Base-by-base conservation (phyloP, 2,329 filamentous ascomycete genomes). In the Tolypocladium inflatum region DNA sequence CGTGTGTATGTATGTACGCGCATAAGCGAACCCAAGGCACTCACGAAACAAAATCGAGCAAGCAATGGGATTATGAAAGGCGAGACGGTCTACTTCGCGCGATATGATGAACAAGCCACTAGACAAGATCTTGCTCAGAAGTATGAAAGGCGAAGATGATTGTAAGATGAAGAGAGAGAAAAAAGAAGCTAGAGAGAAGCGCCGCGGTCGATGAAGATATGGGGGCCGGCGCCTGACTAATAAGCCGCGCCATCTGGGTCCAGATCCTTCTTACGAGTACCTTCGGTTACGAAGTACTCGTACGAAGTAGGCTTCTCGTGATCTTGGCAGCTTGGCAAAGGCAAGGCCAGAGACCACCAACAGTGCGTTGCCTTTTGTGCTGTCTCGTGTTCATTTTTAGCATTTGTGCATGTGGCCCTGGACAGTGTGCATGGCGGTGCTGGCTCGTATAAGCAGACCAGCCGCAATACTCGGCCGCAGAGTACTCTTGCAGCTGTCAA, bases 1-100 rank as follows among this genome's bases (percentile, higher is more conserved):
- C 5, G 43, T 43, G n/a, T 43, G 41, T 11, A 15, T 54, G 26
- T 11, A 80, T 84, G 80, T 84, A 70, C 76, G 80, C 81, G 72
- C 80, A 81, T 80, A 84, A 75, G 81, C 81, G 81, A 84, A 84
- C 80, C 81, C 76, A 75, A 73, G 71, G 74, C 76, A 75, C 78
- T 76, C 77, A 73, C 72, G 62, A 64, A 65, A 67, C 64, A 67
- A 67, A 67, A 56, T 68, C 60, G 69, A 76, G 77, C 74, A 74
- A 73, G 75, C 72, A 71, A 74, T 73, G 75, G 78, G 80, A 84
- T 84, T 84, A 82, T 83, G 78, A 84, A 82, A 78, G 77, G 80
- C 78, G 71, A 57, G 51, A 73, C 74, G 58, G 63, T 84, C 80
- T 84, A 74, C 81, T 82, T 84, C 80, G 71, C 73, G 69, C 70